Evolutionary conservation across 2,329 filamentous ascomycete species (phyloP).

Genomic region (Ophiostoma piceae): DNA sequence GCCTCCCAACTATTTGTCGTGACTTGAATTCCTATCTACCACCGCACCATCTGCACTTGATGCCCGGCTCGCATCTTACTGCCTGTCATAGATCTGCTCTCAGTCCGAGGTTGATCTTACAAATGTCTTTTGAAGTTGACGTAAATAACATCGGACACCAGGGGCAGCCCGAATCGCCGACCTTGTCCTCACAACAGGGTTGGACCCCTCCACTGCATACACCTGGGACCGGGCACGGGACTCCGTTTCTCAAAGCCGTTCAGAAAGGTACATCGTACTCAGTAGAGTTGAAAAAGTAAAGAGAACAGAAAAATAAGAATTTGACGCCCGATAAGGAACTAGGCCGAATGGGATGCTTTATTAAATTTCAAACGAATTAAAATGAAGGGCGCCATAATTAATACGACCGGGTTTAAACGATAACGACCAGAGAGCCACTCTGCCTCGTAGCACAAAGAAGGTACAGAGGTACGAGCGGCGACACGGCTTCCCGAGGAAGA

Average conservation of each 20-base stretch:
- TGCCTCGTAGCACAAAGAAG: neutral
- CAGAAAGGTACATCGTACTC: too few species aligned
- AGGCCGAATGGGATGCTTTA: neutral
- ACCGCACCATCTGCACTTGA: too few species aligned
- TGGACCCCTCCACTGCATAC: neutral
- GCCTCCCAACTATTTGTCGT: neutral
- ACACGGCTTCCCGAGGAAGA: neutral
- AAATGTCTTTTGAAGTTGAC: neutral
- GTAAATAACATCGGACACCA: neutral
- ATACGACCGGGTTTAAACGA: conserved; percentile 5
- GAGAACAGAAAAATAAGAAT: neutral
- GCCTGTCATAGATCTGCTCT: neutral
- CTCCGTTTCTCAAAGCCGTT: neutral
- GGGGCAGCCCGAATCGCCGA: neutral
- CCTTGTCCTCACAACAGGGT: neutral
- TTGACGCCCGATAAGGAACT: neutral
- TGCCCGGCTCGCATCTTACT: neutral
- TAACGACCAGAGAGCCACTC: conserved; percentile 10
- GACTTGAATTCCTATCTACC: neutral
- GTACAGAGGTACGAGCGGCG: neutral
- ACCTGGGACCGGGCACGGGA: neutral
- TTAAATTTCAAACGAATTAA: conserved; percentile 5
- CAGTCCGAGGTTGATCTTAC: neutral
- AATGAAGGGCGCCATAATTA: conserved; percentile 7
- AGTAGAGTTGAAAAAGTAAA: too few species aligned